Conservation (phyloP, 768 basidiomycete species). For the Boletus huronensis region DNA sequence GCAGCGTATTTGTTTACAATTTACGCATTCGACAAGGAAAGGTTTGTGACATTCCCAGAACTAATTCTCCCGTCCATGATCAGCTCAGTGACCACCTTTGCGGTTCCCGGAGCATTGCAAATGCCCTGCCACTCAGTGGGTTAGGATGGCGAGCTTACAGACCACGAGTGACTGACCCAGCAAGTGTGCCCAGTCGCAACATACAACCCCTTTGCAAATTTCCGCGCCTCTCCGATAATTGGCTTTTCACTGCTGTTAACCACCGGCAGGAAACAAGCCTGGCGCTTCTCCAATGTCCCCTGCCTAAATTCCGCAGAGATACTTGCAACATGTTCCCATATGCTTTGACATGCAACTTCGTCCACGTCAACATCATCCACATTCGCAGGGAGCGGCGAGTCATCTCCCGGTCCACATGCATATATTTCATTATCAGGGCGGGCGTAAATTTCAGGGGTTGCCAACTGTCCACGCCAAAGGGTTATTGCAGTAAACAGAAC, state of each 20-base stretch:
- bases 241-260: slow-evolving; percentile 57
- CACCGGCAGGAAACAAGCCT: slow-evolving; percentile 79
- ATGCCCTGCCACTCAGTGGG: slow-evolving; percentile 55
- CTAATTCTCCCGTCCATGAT: slow-evolving; percentile 62
- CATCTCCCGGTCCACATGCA: slow-evolving; percentile 78
- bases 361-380: slow-evolving; percentile 74
- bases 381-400: slow-evolving; percentile 58
- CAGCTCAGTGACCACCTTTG: slow-evolving; percentile 64
- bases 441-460: slow-evolving; percentile 68
- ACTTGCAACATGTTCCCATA: slow-evolving; percentile 54
- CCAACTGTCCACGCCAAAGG: slow-evolving; percentile 32
- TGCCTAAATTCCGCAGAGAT: slow-evolving; percentile 57
- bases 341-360: slow-evolving; percentile 48
- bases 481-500: slow-evolving; percentile 80
- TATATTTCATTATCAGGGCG: slow-evolving; percentile 68
- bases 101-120: slow-evolving; percentile 83
- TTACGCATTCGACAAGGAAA: slow-evolving; percentile 27
- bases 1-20: background rate
- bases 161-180: slow-evolving; percentile 52
- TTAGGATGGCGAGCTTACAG: slow-evolving; percentile 4
- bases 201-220: slow-evolving; percentile 58
- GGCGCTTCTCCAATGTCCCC: slow-evolving; percentile 49
- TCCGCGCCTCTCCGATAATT: slow-evolving; percentile 60
- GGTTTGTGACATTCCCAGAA: slow-evolving; percentile 51
- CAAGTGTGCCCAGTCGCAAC: slow-evolving; percentile 79